Evolutionary conservation across 2,329 filamentous ascomycete species (phyloP).

Genomic region (Lachnellula suecica): DNA sequence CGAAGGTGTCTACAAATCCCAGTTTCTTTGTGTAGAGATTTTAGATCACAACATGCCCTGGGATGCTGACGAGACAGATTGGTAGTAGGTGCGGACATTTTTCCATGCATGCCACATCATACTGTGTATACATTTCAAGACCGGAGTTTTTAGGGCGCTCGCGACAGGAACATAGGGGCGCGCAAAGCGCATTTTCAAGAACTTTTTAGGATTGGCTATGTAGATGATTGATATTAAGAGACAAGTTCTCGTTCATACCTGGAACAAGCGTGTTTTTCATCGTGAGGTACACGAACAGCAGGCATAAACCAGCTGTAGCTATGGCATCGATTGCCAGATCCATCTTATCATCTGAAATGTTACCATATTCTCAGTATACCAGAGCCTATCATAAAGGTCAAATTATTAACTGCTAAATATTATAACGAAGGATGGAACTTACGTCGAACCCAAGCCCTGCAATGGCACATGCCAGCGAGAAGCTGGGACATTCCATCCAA

Average conservation of each 20-base stretch:
- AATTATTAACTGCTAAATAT: too few species aligned
- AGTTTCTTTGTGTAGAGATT: too few species aligned
- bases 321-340: neutral
- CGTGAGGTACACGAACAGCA: neutral
- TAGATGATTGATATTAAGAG: too few species aligned
- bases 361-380: neutral
- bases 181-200: too few species aligned
- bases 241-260: neutral
- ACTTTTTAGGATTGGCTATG: neutral
- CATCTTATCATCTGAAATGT: neutral
- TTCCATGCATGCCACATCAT: neutral
- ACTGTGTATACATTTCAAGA: too few species aligned
- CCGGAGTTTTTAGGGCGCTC: too few species aligned
- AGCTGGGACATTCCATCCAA: neutral
- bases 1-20: too few species aligned
- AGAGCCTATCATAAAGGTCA: too few species aligned
- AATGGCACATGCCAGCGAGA: neutral
- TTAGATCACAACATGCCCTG: neutral
- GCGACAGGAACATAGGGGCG: too few species aligned
- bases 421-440: too few species aligned
- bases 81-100: too few species aligned
- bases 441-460: neutral
- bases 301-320: neutral
- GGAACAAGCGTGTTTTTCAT: neutral
- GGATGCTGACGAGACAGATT: neutral